phyloP scores from a whole-genome alignment of 176 grass and related monocot species.

The Areca catechu region DNA sequence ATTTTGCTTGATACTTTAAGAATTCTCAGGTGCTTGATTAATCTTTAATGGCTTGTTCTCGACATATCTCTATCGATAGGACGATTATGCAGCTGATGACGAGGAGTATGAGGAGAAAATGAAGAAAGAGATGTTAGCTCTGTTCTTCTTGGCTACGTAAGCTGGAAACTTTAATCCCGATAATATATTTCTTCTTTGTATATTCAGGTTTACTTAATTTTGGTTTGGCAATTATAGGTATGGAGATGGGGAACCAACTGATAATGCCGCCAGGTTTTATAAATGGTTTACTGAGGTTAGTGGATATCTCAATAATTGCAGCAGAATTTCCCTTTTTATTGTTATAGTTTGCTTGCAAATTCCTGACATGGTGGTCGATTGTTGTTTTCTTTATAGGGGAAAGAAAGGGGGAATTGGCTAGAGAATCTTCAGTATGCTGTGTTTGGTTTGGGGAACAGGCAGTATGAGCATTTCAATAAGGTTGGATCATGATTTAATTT shows the following conservation, averaged over 20 bases:
- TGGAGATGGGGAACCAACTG: conserved; percentile 90
- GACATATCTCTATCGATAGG: conserved; percentile 22
- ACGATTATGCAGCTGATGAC: conserved; percentile 74
- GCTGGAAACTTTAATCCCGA: background rate
- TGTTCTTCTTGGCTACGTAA: conserved; percentile 88
- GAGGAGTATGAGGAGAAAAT: conserved; percentile 77
- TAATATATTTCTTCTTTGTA: background rate
- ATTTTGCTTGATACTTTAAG: background rate
- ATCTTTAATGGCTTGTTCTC: conserved; percentile 1
- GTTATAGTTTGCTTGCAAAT: background rate
- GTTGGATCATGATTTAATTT: conserved; percentile 15
- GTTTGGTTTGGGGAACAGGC: conserved; percentile 78
- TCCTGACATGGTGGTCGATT: background rate
- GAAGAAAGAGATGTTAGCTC: conserved; percentile 57
- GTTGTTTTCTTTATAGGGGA: conserved; percentile 30
- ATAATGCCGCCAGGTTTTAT: conserved; percentile 87
- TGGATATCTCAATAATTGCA: background rate
- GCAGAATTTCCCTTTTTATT: background rate
- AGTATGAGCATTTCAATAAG: conserved; percentile 98
- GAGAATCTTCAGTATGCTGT: conserved; percentile 57
- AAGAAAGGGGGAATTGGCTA: conserved; percentile 55
- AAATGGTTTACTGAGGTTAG: conserved; percentile 83
- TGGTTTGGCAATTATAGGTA: conserved; percentile 41
- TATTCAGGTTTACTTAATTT: background rate
- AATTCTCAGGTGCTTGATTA: background rate